Conservation (phyloP, 768 basidiomycete genomes). For the Lyophyllum shimeji region DNA sequence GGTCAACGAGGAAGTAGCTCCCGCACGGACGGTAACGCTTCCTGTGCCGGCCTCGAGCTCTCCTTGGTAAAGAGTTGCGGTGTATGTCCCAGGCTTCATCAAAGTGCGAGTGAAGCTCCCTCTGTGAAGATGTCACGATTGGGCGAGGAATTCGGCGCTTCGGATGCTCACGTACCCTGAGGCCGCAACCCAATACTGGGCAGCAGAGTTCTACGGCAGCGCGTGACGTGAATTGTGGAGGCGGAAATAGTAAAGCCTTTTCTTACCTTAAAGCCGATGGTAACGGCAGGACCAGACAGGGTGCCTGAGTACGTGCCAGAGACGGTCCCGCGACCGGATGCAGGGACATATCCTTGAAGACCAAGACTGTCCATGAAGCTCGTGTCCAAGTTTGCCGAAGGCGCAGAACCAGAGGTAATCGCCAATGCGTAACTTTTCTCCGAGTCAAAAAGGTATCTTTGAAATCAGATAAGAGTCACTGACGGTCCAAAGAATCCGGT, state of each 20-base stretch:
- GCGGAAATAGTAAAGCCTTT: background rate
- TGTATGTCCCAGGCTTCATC: conserved; percentile 52
- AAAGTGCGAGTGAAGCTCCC: conserved; percentile 41
- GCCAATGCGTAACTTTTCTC: conserved; percentile 38
- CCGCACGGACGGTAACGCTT: conserved; percentile 40
- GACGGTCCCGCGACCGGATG: conserved; percentile 45
- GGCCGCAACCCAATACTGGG: conserved; percentile 46
- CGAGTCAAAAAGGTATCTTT: background rate
- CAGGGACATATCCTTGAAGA: conserved; percentile 42
- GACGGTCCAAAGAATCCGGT: conserved; percentile 49
- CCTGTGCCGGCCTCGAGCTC: conserved; percentile 45
- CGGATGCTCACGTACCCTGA: conserved; percentile 28
- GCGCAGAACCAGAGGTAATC: conserved; percentile 40
- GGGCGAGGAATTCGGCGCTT: background rate
- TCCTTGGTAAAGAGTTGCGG: conserved; percentile 43
- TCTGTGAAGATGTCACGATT: conserved; percentile 16
- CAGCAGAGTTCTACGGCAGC: conserved; percentile 34
- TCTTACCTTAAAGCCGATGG: conserved; percentile 41
- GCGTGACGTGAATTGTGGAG: background rate
- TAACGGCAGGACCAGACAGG: conserved; percentile 36
- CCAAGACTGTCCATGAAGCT: conserved; percentile 43
- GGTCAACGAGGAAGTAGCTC: conserved; percentile 33
- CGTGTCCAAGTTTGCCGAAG: conserved; percentile 40
- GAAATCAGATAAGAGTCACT: conserved; percentile 10
- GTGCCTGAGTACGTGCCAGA: conserved; percentile 43